Base-by-base conservation (phyloP, 2,329 filamentous ascomycete species). In the Blastomyces emzantsi region DNA sequence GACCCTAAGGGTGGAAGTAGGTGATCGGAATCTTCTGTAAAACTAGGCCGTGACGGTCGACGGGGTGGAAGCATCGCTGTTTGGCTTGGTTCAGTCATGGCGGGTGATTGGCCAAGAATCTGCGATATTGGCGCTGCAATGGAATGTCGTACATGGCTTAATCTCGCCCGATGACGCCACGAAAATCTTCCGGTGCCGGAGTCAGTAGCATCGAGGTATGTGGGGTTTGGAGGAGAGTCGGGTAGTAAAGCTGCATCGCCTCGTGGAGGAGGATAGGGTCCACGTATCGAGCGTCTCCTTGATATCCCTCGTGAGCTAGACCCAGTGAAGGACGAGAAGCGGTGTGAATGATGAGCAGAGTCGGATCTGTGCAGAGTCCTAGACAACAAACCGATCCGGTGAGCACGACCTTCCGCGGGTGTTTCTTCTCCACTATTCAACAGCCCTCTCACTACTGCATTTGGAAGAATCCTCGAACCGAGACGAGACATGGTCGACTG, bases 401-500 rank as follows among this genome's bases (percentile, higher is more conserved):
- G 74, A 45, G 78, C 77, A 61, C 74, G 75, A 6, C 77, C 78
- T 67, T 80, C 78, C 19, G 74, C 77, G 1, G 73, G 73, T 8
- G 78, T 79, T 66, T 79, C 78, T 65, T 79, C 77, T 65, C 78
- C 75, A 63, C 78, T 79, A 64, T 70, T 79, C 9, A 79, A 70
- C 39, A 80, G 70, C 4, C 75, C 76, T 62, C 78, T 74, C 33
- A 76, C 76, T 19, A 79, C 76, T 15, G 76, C 76, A 63, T 79
- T 78, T 45, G 79, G 79, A n/a, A 81, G 67, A 36, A 81, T 73
- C 64, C 78, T 74, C 25, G 79, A 80, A 17, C 79, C 78, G 54
- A 81, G 69, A 49, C 79, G 73, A 61, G 79, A 81, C 75, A 81
- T 78, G 17, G 78, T 75, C 4, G 79, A 80, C 64, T 77, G 77